Conservation (phyloP, 139 green algal species). For the Edaphochlamys debaryana region DNA sequence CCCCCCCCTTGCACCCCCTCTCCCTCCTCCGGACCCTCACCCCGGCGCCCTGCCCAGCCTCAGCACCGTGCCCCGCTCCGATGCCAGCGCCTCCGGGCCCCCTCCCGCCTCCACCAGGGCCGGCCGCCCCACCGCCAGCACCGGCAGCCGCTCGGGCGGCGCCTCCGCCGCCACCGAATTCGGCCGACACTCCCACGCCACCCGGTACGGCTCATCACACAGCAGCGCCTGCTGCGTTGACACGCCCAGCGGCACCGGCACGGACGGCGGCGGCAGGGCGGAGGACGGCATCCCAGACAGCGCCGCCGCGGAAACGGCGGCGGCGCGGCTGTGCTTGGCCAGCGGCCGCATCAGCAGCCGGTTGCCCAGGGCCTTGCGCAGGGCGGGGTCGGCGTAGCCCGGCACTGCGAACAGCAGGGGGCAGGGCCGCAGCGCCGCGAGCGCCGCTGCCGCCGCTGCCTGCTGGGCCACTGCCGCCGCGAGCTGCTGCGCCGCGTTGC, state of each 20-base stretch:
- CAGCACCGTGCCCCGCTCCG: conserved; percentile 21
- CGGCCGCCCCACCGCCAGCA: conserved; percentile 20
- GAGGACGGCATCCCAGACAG: conserved; percentile 4
- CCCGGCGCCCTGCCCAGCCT: background rate
- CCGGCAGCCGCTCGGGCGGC: conserved; percentile 33
- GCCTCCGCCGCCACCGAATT: conserved; percentile 22
- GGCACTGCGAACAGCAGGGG: conserved; percentile 28
- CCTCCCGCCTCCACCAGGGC: background rate
- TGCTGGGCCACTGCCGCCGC: background rate
- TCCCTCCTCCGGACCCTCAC: too few species aligned
- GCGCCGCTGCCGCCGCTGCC: background rate
- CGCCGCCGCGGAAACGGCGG: background rate
- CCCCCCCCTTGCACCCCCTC: too few species aligned
- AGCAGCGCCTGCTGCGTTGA: conserved; percentile 15
- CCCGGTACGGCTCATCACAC: conserved; percentile 31
- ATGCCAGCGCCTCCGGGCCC: background rate
- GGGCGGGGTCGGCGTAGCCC: conserved; percentile 17
- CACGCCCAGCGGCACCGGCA: conserved; percentile 26
- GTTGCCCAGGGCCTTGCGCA: conserved; percentile 28
- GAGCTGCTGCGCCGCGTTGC: conserved; percentile 1
- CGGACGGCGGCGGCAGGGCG: conserved; percentile 24
- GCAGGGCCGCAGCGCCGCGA: conserved; percentile 22
- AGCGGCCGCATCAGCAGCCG: background rate
- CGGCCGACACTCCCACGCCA: conserved; percentile 41
- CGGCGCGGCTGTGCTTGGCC: conserved; percentile 3